Evolutionary conservation across 495 filamentous ascomycete species (phyloP).

Genomic region (Penicillium turbatum): DNA sequence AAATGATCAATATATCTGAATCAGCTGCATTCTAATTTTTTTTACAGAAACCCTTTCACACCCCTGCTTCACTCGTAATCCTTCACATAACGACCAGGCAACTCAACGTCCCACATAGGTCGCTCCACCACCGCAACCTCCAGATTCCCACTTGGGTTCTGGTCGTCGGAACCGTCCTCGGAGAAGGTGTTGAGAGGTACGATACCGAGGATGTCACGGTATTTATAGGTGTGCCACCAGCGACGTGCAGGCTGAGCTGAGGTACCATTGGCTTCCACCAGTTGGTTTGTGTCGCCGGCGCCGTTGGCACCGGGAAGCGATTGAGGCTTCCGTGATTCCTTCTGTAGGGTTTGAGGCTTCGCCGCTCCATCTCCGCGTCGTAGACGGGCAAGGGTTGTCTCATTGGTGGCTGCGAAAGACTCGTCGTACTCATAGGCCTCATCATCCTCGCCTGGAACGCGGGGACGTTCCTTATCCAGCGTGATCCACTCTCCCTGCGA

Average conservation of each 20-base stretch:
- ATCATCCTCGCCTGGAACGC: conserved; percentile 45
- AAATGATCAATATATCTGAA: conserved; percentile 15
- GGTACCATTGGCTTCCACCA: conserved; percentile 17
- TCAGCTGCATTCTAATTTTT: conserved; percentile 7
- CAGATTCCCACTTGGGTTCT: conserved; percentile 35
- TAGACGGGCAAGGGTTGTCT: conserved; percentile 32
- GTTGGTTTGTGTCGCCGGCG: conserved; percentile 24
- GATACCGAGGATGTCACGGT: conserved; percentile 84
- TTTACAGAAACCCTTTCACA: conserved; percentile 2
- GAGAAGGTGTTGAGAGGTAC: conserved; percentile 54
- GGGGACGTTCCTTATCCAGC: conserved; percentile 41
- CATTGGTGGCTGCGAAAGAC: conserved; percentile 29
- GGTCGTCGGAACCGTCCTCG: conserved; percentile 20
- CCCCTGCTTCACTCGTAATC: conserved; percentile 53
- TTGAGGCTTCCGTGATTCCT: conserved; percentile 18
- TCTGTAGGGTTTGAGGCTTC: conserved; percentile 35
- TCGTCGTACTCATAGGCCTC: conserved; percentile 42
- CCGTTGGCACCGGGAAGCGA: conserved; percentile 13
- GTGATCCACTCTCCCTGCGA: conserved; percentile 40
- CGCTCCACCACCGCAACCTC: conserved; percentile 88
- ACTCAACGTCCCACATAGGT: conserved; percentile 76
- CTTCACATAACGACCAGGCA: conserved; percentile 67
- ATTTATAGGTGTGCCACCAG: conserved; percentile 84
- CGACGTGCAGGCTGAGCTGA: conserved; percentile 30
- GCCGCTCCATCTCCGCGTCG: conserved; percentile 33